Base-by-base conservation (phyloP, 768 basidiomycete species). In the Kondoa subrosea region DNA sequence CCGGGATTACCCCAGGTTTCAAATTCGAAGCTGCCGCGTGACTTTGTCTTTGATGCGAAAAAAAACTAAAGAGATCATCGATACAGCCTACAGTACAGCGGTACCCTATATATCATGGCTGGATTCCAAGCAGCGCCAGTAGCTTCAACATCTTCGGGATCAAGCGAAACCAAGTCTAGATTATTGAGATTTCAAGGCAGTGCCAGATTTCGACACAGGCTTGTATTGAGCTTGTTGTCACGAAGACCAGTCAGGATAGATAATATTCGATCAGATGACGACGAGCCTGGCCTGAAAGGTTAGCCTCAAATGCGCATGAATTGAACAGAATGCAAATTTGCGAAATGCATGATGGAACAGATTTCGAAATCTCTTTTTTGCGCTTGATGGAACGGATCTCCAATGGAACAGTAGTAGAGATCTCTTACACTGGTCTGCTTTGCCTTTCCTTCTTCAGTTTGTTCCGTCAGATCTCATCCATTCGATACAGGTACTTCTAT, bases 241-340 rank as follows among this genome's bases (percentile, higher is more conserved):
- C 90, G 92, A 64, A 88, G 87, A 73, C 79, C 86, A 56, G 83
- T 93, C 2, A 82, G 84, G 67, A 87, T 97, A 56, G 86, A 91
- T 74, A 85, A 84, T 72, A 95, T 99, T 68, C 85, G 95, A 30
- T 80, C 88, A 0, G 85, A 90, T 33, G 91, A 96, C 78, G 91
- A 91, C 74, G 87, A 97, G 76, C 92, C 93, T 29, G 95, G 95
- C 76, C 78, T 99, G n/a, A 80, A 85, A 82, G 90, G 89, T 90
- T 67, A 59, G 58, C 25, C 25, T 25, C 14, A 8, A 12, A 4
- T 15, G 14, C 25, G 58, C 21, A 8, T 27, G 58, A 21, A 8
- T 50, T 50, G 40, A 8, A 50, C 79, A 67, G 34, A 27, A 14
- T 1, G 17, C 50, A 50, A 15, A 56, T 66, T 30, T 61, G 26